Base-by-base conservation (phyloP, 441 rosid species). In the Viola pubescens region DNA sequence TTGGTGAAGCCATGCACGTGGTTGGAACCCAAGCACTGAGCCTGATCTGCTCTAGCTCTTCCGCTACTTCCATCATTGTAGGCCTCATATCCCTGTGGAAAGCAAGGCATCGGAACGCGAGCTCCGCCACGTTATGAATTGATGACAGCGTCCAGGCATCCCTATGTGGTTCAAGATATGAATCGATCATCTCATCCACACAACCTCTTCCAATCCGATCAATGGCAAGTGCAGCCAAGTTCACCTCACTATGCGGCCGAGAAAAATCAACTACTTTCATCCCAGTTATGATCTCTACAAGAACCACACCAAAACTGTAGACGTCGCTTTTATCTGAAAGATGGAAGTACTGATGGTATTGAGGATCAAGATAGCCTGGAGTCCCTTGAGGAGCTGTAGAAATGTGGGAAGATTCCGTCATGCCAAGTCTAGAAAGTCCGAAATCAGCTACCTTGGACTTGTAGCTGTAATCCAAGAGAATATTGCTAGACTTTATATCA, bases 321-420 rank as follows among this genome's bases (percentile, higher is more conserved):
- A 92, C 98, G 16, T 89, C 98, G 11, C 98, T 92, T 75, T 92
- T 92, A 59, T 91, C 98, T 0, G 98, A 87, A 37, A 91, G 88
- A 67, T 91, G 98, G 65, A 87, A 91, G 63, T 76, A 82, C 60
- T 92, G 98, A 70, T 92, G 97, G 70, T 92, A 92, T 44, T 89
- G 90, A 52, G 98, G 98, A 70, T 92, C 97, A 12, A 92, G 79
- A 55, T 92, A 92, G 65, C 98, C 98, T 0, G 98, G 98, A 52
- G 98, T 89, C 59, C 98, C 98, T 74, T 89, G 97, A 11, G 98
- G 98, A 43, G 91, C 97, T 4, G 98, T 92, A 11, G 98, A 92
- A 64, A 92, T 75, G 64, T 92, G 90, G 39, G 98, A 89, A 16
- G 62, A 66, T 52, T 89, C 94, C 0, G 80, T 61, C 85, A 87